Conservation (phyloP, 352 stramenopile genomes). For the Peronospora destructor region DNA sequence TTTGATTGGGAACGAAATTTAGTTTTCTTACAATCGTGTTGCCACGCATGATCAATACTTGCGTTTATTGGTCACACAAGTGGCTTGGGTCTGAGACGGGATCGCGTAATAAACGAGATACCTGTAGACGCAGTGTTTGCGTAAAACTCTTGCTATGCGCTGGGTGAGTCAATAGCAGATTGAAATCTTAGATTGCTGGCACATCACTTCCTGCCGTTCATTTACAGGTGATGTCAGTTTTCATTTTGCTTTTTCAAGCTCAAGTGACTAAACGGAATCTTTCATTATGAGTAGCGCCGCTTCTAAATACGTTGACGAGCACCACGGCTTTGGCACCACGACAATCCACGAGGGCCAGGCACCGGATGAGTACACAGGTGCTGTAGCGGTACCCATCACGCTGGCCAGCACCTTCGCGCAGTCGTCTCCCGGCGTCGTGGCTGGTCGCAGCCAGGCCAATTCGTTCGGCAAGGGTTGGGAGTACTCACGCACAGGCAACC, state of each 20-base stretch:
- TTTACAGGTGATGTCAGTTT: constrained; percentile 13
- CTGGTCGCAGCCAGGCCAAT: constrained; percentile 68
- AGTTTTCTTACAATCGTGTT: no score
- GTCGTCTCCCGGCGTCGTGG: constrained; percentile 63
- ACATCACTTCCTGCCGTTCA: neutral
- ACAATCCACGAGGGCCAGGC: constrained; percentile 82
- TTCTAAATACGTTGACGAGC: constrained; percentile 61
- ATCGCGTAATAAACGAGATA: no score
- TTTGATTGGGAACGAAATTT: no score
- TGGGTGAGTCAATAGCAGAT: no score
- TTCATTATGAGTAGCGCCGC: constrained; percentile 39
- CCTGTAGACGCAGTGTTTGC: no score
- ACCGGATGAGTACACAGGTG: constrained; percentile 65
- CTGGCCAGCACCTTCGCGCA: constrained; percentile 89
- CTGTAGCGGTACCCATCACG: constrained; percentile 87
- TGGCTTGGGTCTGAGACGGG: no score
- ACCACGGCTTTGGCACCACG: constrained; percentile 76
- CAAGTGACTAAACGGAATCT: neutral
- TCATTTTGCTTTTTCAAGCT: constrained; percentile 12
- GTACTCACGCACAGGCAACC: constrained; percentile 93
- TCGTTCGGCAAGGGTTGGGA: constrained; percentile 94
- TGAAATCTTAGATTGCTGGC: neutral
- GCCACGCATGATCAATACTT: no score
- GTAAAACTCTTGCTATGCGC: no score
- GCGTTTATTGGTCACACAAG: no score